Evolutionary conservation across 345 rosid genomes (phyloP).

Genomic region (Arabis alpina): DNA sequence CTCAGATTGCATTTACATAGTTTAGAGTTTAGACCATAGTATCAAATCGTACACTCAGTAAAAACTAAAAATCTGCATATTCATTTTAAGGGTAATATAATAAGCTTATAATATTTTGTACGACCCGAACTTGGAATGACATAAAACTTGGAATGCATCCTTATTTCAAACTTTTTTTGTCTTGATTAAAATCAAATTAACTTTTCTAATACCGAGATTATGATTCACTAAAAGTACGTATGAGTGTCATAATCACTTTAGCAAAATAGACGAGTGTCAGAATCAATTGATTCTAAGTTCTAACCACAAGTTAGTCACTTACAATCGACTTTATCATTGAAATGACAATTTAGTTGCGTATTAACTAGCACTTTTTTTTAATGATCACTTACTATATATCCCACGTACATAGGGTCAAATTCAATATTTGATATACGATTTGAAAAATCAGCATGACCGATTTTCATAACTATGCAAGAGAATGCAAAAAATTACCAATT

Average conservation of each 20-base stretch:
- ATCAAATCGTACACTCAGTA: neutral
- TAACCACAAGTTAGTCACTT: slow-evolving; percentile 34
- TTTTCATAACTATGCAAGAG: neutral
- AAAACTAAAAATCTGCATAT: neutral
- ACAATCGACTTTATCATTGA: slow-evolving; percentile 14
- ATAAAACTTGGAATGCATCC: too few relatives aligned
- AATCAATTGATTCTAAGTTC: slow-evolving; percentile 34
- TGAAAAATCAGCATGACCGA: neutral
- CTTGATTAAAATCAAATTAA: neutral
- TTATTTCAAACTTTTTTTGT: neutral
- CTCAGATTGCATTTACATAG: neutral
- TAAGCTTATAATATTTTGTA: neutral
- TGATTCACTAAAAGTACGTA: neutral
- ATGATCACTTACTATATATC: neutral
- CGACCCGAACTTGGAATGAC: neutral
- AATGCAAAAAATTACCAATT: slow-evolving; percentile 5
- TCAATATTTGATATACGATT: neutral
- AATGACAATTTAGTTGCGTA: slow-evolving; percentile 12
- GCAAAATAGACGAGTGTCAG: slow-evolving; percentile 21
- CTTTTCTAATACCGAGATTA: slow-evolving; percentile 5
- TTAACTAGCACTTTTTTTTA: neutral
- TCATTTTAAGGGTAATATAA: neutral
- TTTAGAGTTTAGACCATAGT: neutral
- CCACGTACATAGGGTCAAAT: slow-evolving; percentile 3
- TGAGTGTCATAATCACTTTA: slow-evolving; percentile 29